Evolutionary conservation across 192 early-diverging fungal species (phyloP).

Genomic region (Podila verticillata): DNA sequence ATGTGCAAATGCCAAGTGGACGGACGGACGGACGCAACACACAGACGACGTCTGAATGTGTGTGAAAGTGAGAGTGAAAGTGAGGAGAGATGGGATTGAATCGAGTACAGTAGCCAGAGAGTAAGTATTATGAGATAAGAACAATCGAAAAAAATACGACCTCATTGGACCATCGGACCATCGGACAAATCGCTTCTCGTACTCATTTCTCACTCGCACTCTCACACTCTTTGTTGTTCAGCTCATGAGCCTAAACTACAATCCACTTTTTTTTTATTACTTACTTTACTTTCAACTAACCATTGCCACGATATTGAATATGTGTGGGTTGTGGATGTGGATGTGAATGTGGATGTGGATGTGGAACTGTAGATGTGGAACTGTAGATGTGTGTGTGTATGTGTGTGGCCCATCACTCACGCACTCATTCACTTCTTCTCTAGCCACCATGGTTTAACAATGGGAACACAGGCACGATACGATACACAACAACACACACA

Average conservation of each 20-base stretch:
- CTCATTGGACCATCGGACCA: background rate
- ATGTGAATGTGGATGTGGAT: too few species aligned
- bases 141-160: background rate
- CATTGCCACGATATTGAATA: too few species aligned
- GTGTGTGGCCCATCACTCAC: background rate
- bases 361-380: too few species aligned
- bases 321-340: too few species aligned
- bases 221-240: background rate
- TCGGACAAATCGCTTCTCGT: background rate
- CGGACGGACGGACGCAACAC: too few species aligned
- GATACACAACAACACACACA: background rate
- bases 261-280: background rate
- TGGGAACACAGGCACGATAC: too few species aligned
- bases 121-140: too few species aligned
- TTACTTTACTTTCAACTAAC: background rate
- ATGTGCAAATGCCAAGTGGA: conserved; percentile 5
- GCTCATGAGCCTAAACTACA: background rate
- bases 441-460: background rate
- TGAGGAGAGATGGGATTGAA: too few species aligned
- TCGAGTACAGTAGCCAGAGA: too few species aligned
- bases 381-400: too few species aligned
- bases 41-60: background rate
- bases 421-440: background rate
- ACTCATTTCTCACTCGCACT: background rate
- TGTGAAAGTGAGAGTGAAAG: background rate